Percentiles rank a stretch among this genome's conserved stretches.
Conservation (phyloP, 192 early-diverging fungal species). For the Entomortierella chlamydospora region DNA sequence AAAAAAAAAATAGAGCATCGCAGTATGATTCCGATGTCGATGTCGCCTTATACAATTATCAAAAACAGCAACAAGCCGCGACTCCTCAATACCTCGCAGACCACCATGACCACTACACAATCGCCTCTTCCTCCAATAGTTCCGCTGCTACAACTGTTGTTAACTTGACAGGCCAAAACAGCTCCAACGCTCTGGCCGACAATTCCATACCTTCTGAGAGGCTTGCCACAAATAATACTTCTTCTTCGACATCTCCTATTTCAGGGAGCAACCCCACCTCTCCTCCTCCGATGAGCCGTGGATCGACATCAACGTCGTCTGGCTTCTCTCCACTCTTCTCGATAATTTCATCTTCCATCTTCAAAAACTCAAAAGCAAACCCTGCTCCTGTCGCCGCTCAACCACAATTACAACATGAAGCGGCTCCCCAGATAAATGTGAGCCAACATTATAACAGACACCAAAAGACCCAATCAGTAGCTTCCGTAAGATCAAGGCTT, state of each 20-base stretch:
- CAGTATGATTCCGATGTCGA: slow-evolving; percentile 35
- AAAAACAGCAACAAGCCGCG: slow-evolving; percentile 20
- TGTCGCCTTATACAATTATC: slow-evolving; percentile 12
- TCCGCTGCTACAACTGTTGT: slow-evolving; percentile 16
- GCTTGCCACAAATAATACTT: neutral
- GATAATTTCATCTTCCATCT: slow-evolving; percentile 9
- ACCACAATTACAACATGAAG: neutral
- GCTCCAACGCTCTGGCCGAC: neutral
- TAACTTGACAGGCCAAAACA: slow-evolving; percentile 10
- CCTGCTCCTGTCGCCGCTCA: neutral
- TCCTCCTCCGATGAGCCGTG: neutral
- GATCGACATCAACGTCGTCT: neutral
- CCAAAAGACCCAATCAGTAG: slow-evolving; percentile 6
- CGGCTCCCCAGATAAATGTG: neutral
- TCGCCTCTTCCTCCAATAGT: slow-evolving; percentile 7
- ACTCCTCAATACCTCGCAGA: neutral
- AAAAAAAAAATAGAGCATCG: slow-evolving; percentile 14
- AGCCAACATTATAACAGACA: neutral
- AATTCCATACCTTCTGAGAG: neutral
- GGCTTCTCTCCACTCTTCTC: neutral
- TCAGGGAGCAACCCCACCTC: neutral
- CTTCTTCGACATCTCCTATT: neutral
- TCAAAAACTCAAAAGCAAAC: neutral
- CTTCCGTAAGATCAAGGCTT: slow-evolving; percentile 14
- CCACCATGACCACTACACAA: slow-evolving; percentile 7